Evolutionary conservation across 306 rosid species (phyloP), one percentile per base, ranked within the genome.

Genomic region (Quercus ilex): DNA sequence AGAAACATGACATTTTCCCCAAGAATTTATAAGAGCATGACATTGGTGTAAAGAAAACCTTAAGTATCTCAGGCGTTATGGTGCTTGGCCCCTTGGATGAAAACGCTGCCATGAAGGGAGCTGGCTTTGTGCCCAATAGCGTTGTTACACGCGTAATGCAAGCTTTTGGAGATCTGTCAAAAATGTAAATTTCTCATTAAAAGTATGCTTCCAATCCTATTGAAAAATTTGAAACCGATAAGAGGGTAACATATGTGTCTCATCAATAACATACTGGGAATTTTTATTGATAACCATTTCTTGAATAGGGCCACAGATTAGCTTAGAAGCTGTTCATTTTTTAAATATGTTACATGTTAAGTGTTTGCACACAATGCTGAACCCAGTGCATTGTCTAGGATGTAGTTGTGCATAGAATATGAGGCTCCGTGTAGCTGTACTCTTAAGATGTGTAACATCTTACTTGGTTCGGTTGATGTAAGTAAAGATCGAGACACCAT

Each of bases 51-150:
- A 38, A 21, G 28, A 31, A 65, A 46, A 94, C 99, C 97, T 92
- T 94, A 6, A 94, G 90, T 80, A 94, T 92, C 81, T 85, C 97
- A 31, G 97, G 97, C 13, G 88, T 79, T 38, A 94, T 25, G 41
- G 77, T 31, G 73, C 76, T 94, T 28, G 99, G 99, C 60, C 99
- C 97, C 81, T 86, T 91, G 9, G 99, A 94, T 78, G 99, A 94
- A 81, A 94, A 92, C 19, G 97, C 92, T 57, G 99, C 99, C 99
- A 94, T 91, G 65, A 87, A 73, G 4, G 99, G 99, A 65, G 99
- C 97, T 68, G 99, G 99, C 82, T 90, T 91, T 9, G 82, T 85
- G 18, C 83, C 80, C 85, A 91, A 65, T 38, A 75, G 25, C 4
- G 97, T 94, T 55, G 77, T 85, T 84, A 93, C 85, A 43, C 67